Conservation (phyloP, 176 grass and related monocot genomes). For the Poa pratensis region DNA sequence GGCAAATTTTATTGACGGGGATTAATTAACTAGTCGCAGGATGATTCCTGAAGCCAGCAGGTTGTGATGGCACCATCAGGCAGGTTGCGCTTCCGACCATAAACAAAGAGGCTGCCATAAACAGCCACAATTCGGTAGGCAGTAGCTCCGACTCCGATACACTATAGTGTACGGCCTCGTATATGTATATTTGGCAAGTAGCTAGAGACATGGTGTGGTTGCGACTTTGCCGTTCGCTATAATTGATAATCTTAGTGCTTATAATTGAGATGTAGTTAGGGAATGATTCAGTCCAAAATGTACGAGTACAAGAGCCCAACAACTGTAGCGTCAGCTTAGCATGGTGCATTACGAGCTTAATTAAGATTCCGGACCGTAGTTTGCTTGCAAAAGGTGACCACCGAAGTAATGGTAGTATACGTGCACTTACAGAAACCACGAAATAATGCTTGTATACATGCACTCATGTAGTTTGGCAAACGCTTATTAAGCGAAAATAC, state of each 20-base stretch:
- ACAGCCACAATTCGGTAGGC: slow-evolving; percentile 39
- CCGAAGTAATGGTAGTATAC: not conserved
- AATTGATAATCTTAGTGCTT: not conserved
- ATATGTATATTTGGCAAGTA: not conserved
- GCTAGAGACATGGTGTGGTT: slow-evolving; percentile 27
- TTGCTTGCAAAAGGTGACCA: not conserved
- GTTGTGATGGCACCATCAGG: slow-evolving; percentile 16
- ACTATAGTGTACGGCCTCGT: not conserved
- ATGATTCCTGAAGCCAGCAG: not conserved
- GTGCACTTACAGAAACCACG: too few relatives aligned
- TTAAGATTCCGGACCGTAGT: not conserved
- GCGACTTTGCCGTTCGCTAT: slow-evolving; percentile 32
- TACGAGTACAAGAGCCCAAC: too few relatives aligned
- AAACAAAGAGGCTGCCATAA: slow-evolving; percentile 16
- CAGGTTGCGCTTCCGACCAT: not conserved
- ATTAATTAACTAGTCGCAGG: not conserved
- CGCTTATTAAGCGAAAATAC: too few relatives aligned
- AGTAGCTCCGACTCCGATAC: not conserved
- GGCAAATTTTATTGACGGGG: not conserved
- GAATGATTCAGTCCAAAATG: not conserved
- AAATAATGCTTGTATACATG: too few relatives aligned
- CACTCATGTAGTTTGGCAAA: too few relatives aligned
- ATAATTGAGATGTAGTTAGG: not conserved
- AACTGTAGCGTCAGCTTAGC: not conserved
- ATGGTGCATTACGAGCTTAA: not conserved